phyloP scores from a whole-genome alignment of 2,329 filamentous ascomycete genomes.

The Geosmithia putterillii region DNA sequence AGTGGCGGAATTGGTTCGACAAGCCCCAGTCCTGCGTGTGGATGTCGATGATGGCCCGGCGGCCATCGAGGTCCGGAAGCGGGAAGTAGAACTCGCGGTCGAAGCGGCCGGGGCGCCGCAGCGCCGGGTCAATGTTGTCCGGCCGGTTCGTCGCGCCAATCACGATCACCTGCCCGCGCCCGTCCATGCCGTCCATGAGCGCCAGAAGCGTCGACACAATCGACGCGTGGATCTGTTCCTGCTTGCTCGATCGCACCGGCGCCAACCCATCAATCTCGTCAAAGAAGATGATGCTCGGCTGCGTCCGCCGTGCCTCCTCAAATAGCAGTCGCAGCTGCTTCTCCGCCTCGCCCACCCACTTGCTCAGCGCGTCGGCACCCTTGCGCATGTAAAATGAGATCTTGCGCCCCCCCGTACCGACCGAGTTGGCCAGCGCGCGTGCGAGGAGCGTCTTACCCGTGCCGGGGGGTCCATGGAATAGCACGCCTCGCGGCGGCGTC shows the following conservation, averaged over 20 bases:
- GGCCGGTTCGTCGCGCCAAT: slow-evolving; percentile 98
- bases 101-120: slow-evolving; percentile 86
- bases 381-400: slow-evolving; percentile 99
- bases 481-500: slow-evolving; percentile 82
- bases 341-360: slow-evolving; percentile 98
- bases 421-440: slow-evolving; percentile 79
- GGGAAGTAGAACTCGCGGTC: slow-evolving; percentile 98
- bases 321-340: slow-evolving; percentile 88
- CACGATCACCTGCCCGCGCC: slow-evolving; percentile 94
- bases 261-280: slow-evolving; percentile 97
- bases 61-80: slow-evolving; percentile 66
- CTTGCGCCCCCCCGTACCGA: slow-evolving; percentile 79
- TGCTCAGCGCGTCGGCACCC: slow-evolving; percentile 91
- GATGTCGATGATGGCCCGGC: slow-evolving; percentile 83
- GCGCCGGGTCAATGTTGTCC: slow-evolving; percentile 91
- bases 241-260: slow-evolving; percentile 91
- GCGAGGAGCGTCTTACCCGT: slow-evolving; percentile 97
- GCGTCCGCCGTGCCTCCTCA: slow-evolving; percentile 87
- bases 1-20: slow-evolving; percentile 64
- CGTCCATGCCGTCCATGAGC: slow-evolving; percentile 96
- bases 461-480: slow-evolving; percentile 94
- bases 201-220: slow-evolving; percentile 92
- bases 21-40: slow-evolving; percentile 92
- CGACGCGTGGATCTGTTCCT: slow-evolving; percentile 96
- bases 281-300: slow-evolving; percentile 99